Evolutionary conservation across 78 protist genomes (phyloP), one percentile per base, ranked within the genome.

Genomic region (Isochrysis galbana): DNA sequence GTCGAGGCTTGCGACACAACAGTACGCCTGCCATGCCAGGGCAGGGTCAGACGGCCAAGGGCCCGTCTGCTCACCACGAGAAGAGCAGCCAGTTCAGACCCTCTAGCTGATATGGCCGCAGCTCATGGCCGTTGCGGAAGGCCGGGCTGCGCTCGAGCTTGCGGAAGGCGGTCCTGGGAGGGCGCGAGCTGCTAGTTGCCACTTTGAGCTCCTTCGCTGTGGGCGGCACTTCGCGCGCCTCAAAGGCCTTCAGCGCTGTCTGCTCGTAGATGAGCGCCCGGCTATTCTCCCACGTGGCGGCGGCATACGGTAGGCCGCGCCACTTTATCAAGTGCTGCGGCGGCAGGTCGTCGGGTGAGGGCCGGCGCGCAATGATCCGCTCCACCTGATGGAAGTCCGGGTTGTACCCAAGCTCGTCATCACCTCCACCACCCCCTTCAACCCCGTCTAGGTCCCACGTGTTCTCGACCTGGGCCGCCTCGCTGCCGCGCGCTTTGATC

Each of bases 31-130:
- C n/a, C n/a, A n/a, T n/a, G n/a, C n/a, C n/a, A n/a, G n/a, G n/a
- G n/a, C n/a, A n/a, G n/a, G n/a, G n/a, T n/a, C n/a, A n/a, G n/a
- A n/a, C n/a, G n/a, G n/a, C n/a, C n/a, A n/a, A n/a, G n/a, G n/a
- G n/a, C n/a, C n/a, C n/a, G n/a, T n/a, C n/a, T n/a, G n/a, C n/a
- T 54, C 67, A 72, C 94, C 94, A 93, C 39, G 67, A 82, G 78
- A 67, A 93, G 88, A 41, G 55, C 61, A 93, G 93, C 94, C 94
- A 93, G 51, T 93, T 89, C 36, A 93, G 39, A 17, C 94, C 94
- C 72, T 93, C 94, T 23, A 93, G 89, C n/a, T 93, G 94, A 41
- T 70, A 93, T 23, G 54, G 44, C 10, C 87, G 93, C 38, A 93
- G 74, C 92, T 17, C 23, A 34, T 47, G 26, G 32, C 93, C 93